Conservation (phyloP, 768 basidiomycete species). For the Roridomyces roridus region DNA sequence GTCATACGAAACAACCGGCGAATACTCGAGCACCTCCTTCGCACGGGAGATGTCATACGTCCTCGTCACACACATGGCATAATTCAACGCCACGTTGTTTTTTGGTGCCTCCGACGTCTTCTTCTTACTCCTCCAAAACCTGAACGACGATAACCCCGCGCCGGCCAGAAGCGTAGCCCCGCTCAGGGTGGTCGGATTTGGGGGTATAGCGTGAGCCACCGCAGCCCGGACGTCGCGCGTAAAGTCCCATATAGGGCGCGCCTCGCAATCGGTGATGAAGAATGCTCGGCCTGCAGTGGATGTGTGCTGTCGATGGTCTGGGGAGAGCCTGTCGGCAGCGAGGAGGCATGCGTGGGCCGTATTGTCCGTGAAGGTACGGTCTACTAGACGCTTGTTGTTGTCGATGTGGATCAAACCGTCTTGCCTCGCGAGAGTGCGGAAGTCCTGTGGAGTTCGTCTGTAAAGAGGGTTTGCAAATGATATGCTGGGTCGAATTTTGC, state of each 20-base stretch:
- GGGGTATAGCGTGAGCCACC: slow-evolving; percentile 9
- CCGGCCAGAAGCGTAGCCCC: slow-evolving; percentile 25
- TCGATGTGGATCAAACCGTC: slow-evolving; percentile 61
- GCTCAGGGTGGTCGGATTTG: slow-evolving; percentile 22
- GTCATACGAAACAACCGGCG: slow-evolving; percentile 52
- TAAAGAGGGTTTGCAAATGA: slow-evolving; percentile 33
- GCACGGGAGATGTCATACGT: slow-evolving; percentile 58
- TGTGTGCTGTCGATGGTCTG: slow-evolving; percentile 38
- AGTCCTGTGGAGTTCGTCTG: slow-evolving; percentile 36
- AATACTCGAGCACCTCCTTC: slow-evolving; percentile 55
- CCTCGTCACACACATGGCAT: slow-evolving; percentile 43
- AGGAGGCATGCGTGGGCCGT: slow-evolving; percentile 60
- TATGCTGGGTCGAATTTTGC: background rate
- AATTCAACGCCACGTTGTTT: slow-evolving; percentile 31
- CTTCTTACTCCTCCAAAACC: no score
- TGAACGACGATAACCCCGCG: no score
- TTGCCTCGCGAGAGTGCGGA: no score
- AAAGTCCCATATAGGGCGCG: slow-evolving; percentile 60
- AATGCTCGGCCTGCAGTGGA: slow-evolving; percentile 58
- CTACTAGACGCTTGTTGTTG: slow-evolving; percentile 52
- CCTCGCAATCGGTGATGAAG: slow-evolving; percentile 62
- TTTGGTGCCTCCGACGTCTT: no score
- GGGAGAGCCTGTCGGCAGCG: slow-evolving; percentile 51
- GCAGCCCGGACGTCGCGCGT: slow-evolving; percentile 44
- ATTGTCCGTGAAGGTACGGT: slow-evolving; percentile 62